Conservation (phyloP, 2,329 filamentous ascomycete genomes). For the Trichoderma atrobrunneum region DNA sequence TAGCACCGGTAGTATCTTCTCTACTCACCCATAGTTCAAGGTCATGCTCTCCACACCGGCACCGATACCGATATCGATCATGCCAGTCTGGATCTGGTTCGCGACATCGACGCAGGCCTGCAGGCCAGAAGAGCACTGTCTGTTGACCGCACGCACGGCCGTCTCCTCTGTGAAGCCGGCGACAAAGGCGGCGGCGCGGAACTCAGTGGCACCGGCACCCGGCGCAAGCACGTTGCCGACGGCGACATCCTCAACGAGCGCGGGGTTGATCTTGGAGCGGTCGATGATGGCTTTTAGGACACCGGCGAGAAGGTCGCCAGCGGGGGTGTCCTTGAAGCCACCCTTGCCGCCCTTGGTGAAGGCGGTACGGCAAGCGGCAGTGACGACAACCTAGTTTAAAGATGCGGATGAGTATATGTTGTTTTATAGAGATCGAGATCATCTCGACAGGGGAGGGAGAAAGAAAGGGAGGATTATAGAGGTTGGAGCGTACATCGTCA, state of each 20-base stretch:
- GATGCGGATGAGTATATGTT: background rate
- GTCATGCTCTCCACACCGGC: constrained; percentile 98
- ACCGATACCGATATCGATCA: constrained; percentile 93
- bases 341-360: constrained; percentile 93
- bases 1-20: background rate
- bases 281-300: constrained; percentile 78
- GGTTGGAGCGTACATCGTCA: constrained; percentile 50
- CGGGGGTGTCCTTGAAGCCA: constrained; percentile 90
- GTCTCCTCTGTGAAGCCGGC: constrained; percentile 86
- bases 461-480: background rate
- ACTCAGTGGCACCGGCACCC: constrained; percentile 93
- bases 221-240: constrained; percentile 90
- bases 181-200: constrained; percentile 85
- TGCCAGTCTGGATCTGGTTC: constrained; percentile 84
- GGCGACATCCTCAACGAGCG: constrained; percentile 84
- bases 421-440: background rate
- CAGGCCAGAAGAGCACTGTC: constrained; percentile 90
- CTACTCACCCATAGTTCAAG: constrained; percentile 77
- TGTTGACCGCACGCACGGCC: constrained; percentile 84
- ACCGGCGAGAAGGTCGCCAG: constrained; percentile 79
- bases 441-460: constrained; percentile 34
- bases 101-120: constrained; percentile 93
- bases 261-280: constrained; percentile 84
- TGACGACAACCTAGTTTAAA: constrained; percentile 72
- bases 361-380: constrained; percentile 84